These are phyloP conservation scores for Hypoxylon sp. DNA, from an alignment of 2,329 filamentous ascomycete genomes.

Conservation along the genomic window DNA sequence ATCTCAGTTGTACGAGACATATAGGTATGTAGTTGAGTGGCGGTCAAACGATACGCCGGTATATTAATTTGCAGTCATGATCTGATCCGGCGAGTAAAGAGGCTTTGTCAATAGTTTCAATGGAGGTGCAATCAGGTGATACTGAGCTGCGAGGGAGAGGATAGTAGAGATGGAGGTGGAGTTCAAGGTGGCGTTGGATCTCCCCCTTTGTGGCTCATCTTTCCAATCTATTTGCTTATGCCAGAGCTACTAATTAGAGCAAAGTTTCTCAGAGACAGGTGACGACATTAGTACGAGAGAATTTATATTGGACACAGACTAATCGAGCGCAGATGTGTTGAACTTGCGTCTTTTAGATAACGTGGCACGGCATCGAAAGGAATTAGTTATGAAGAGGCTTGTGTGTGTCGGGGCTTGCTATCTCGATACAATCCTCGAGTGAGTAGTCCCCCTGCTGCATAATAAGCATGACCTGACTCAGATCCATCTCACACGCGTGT, in stretches of 20 bases:
- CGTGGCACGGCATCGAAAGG: conserved; percentile 30
- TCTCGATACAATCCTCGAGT: conserved; percentile 75
- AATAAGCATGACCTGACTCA: conserved; percentile 29
- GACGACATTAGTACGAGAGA: conserved; percentile 13
- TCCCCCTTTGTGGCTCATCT: conserved; percentile 23
- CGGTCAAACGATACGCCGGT: conserved; percentile 32
- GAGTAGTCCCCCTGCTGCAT: conserved; percentile 44
- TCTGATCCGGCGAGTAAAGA: conserved; percentile 11
- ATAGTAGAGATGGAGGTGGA: not conserved
- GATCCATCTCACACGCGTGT: conserved; percentile 30
- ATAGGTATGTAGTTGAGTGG: conserved; percentile 19
- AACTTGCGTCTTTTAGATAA: conserved; percentile 23
- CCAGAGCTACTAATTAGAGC: not conserved
- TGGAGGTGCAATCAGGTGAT: conserved; percentile 2
- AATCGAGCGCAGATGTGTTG: conserved; percentile 18
- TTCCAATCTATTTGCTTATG: conserved; percentile 7
- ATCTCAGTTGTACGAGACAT: conserved; percentile 6
- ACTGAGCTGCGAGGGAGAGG: not conserved
- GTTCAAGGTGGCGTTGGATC: conserved; percentile 15
- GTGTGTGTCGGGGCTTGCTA: conserved; percentile 74
- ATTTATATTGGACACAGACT: conserved; percentile 11
- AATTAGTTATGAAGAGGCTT: conserved; percentile 61
- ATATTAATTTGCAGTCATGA: conserved; percentile 19
- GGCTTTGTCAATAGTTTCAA: conserved; percentile 19
- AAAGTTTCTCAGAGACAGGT: not conserved